Evolutionary conservation across 2,329 filamentous ascomycete species (phyloP).

Genomic region (Biscogniauxia sp.): DNA sequence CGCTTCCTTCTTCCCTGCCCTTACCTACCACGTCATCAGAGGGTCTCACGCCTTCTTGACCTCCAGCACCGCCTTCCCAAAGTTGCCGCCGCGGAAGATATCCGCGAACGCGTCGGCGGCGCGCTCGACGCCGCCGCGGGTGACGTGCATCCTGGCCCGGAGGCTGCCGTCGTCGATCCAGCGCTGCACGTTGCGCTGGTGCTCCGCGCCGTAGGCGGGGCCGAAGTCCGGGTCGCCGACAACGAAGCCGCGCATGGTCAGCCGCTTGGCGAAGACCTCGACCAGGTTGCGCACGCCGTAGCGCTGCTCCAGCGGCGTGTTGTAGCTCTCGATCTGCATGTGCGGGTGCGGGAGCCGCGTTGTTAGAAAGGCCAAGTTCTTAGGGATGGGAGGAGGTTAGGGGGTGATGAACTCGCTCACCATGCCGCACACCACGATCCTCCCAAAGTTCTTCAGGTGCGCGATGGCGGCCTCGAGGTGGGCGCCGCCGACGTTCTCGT

Average conservation of each 20-base stretch:
- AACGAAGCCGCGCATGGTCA: constrained; percentile 75
- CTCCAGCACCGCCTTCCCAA: constrained; percentile 81
- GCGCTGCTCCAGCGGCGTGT: constrained; percentile 49
- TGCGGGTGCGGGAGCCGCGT: too few species aligned
- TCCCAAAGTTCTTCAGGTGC: constrained; percentile 60
- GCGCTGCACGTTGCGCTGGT: constrained; percentile 71
- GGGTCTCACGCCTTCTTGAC: constrained; percentile 28
- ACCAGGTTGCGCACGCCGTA: constrained; percentile 68
- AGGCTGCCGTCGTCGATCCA: constrained; percentile 76
- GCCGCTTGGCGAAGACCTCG: constrained; percentile 65
- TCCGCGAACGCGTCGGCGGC: constrained; percentile 70
- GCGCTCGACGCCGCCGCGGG: constrained; percentile 70
- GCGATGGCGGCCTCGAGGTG: constrained; percentile 62
- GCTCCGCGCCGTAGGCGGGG: constrained; percentile 63
- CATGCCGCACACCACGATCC: constrained; percentile 63
- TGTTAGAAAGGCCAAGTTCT: too few species aligned
- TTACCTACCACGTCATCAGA: too few species aligned
- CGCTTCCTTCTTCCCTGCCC: too few species aligned
- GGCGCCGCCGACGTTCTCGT: constrained; percentile 76
- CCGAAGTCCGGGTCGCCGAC: constrained; percentile 65
- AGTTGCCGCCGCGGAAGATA: constrained; percentile 76
- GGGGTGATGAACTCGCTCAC: too few species aligned
- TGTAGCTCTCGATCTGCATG: constrained; percentile 70
- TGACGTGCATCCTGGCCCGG: constrained; percentile 67
- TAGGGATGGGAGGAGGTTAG: constrained; percentile 24